These are phyloP conservation scores for Pelargonium cotyledonis DNA, from an alignment of 441 rosid genomes.

Conservation along the genomic window DNA sequence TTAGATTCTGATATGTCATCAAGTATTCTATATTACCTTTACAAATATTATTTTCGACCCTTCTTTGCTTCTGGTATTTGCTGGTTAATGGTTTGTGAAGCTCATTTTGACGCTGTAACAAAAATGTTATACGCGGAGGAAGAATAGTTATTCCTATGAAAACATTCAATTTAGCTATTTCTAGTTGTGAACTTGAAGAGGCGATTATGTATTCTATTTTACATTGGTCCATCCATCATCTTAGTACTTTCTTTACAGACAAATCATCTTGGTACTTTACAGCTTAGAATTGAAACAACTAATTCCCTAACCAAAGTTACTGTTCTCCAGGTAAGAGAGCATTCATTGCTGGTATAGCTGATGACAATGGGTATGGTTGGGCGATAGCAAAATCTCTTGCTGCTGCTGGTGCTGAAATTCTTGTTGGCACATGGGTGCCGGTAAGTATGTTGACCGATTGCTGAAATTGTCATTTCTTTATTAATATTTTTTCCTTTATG, in stretches of 20 bases:
- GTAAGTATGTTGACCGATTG: conserved; percentile 37
- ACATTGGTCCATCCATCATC: not conserved
- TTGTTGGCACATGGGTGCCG: conserved; percentile 98
- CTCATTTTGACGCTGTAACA: no score
- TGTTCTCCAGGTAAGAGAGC: conserved; percentile 71
- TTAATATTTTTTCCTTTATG: not conserved
- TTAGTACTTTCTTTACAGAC: not conserved
- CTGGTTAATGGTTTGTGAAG: no score
- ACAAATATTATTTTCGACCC: no score
- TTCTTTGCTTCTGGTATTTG: no score
- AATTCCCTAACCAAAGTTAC: not conserved
- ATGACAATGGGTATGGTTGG: conserved; percentile 98
- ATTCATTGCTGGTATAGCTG: conserved; percentile 94
- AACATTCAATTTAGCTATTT: no score
- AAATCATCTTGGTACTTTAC: not conserved
- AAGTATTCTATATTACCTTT: not conserved
- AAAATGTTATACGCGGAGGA: not conserved
- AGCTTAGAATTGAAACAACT: not conserved
- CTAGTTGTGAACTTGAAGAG: not conserved
- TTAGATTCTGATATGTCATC: not conserved
- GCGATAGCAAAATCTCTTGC: conserved; percentile 98
- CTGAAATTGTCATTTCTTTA: not conserved
- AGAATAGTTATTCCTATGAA: not conserved
- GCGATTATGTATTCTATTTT: not conserved
- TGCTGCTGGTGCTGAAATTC: conserved; percentile 93